These are phyloP conservation scores for Plasmodium reichenowi DNA, from an alignment of 169 alveolate species.

Conservation along the genomic window DNA sequence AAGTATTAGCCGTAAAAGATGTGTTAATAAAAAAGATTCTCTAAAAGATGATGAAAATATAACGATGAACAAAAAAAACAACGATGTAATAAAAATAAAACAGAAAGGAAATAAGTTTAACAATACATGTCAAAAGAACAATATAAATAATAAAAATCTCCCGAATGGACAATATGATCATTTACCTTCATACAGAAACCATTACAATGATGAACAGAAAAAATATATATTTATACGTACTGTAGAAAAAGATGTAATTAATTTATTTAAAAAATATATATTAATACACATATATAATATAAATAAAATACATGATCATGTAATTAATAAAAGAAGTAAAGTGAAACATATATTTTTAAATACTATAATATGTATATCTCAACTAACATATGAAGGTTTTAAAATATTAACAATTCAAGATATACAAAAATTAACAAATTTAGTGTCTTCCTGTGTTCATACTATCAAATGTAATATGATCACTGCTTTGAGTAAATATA, in stretches of 20 bases:
- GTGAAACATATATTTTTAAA: constrained; percentile 56
- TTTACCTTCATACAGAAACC: too few species aligned
- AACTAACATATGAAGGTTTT: constrained; percentile 69
- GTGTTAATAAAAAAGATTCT: too few species aligned
- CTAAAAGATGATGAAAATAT: too few species aligned
- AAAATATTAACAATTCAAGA: constrained; percentile 54
- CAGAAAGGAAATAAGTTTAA: too few species aligned
- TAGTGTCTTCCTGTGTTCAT: constrained; percentile 59
- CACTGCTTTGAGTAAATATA: constrained; percentile 62
- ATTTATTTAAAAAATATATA: constrained; percentile 57
- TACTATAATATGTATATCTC: constrained; percentile 75
- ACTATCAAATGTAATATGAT: constrained; percentile 72
- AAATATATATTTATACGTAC: constrained; percentile 17
- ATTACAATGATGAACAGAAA: neutral
- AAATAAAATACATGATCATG: constrained; percentile 53
- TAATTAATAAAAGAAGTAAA: constrained; percentile 59
- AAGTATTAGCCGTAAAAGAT: too few species aligned
- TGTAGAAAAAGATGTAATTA: constrained; percentile 67
- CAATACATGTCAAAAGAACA: too few species aligned
- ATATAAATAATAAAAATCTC: too few species aligned
- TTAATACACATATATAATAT: constrained; percentile 54
- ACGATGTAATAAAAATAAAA: too few species aligned
- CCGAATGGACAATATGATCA: too few species aligned
- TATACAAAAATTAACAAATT: constrained; percentile 34
- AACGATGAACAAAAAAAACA: too few species aligned